These are phyloP conservation scores for Lipomyces oligophaga DNA, from an alignment of 805 yeast species.

Conservation along the genomic window DNA sequence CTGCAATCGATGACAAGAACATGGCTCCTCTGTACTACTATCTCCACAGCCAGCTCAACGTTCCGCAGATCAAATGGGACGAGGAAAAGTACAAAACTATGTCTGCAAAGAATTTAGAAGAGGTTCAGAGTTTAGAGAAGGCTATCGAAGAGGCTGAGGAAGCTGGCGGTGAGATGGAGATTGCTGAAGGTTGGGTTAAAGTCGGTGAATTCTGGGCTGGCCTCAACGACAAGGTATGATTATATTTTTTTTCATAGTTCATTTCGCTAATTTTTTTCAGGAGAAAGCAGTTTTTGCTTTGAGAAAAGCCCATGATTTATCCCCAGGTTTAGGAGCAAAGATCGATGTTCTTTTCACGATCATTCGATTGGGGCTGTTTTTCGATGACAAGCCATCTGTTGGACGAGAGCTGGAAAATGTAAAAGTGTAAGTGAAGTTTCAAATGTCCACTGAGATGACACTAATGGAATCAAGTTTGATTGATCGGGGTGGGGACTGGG, in stretches of 20 bases:
- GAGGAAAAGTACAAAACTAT: slow-evolving; percentile 52
- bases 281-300: slow-evolving; percentile 24
- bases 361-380: slow-evolving; percentile 85
- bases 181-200: slow-evolving; percentile 67
- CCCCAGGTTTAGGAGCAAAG: slow-evolving; percentile 85
- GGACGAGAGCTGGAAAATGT: slow-evolving; percentile 70
- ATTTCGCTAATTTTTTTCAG: slow-evolving; percentile 4
- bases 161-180: slow-evolving; percentile 83
- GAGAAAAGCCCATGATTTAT: slow-evolving; percentile 62
- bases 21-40: slow-evolving; percentile 82
- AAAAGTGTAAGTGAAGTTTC: slow-evolving; percentile 43
- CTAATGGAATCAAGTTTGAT: slow-evolving; percentile 47
- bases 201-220: slow-evolving; percentile 85
- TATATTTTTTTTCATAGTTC: not conserved
- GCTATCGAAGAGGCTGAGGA: slow-evolving; percentile 52
- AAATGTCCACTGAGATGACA: too few species aligned
- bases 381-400: slow-evolving; percentile 66
- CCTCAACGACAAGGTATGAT: slow-evolving; percentile 71
- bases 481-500: slow-evolving; percentile 99
- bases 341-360: slow-evolving; percentile 82
- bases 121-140: slow-evolving; percentile 47
- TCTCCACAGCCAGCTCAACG: slow-evolving; percentile 48
- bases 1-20: slow-evolving; percentile 53
- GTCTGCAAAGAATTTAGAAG: slow-evolving; percentile 50
- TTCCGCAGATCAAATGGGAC: slow-evolving; percentile 54